Percentiles rank a stretch among this genome's conserved stretches.
Evolutionary conservation across 371 early-diverging fungal genomes (phyloP).

Genomic region (Saksenaea vasiformis): DNA sequence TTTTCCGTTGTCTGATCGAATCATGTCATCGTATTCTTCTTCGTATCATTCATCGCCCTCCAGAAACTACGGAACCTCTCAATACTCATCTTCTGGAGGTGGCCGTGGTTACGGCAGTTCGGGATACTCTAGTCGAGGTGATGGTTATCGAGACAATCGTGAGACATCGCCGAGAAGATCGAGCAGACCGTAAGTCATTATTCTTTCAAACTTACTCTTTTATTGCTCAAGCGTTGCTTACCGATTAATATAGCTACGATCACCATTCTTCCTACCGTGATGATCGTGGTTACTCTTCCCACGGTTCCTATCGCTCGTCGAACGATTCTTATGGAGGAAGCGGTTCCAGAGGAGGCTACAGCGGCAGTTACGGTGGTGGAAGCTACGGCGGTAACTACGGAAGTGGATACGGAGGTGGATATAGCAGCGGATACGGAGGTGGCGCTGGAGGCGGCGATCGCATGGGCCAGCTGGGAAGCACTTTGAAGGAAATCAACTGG

Average conservation of each 20-base stretch:
- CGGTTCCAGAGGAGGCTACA: slow-evolving; percentile 20
- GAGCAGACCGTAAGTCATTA: slow-evolving; percentile 33
- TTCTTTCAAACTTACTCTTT: neutral
- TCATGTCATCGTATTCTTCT: slow-evolving; percentile 21
- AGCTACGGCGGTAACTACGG: slow-evolving; percentile 24
- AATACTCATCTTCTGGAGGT: slow-evolving; percentile 18
- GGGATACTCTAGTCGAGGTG: slow-evolving; percentile 11
- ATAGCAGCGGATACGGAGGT: slow-evolving; percentile 42
- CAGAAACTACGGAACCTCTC: slow-evolving; percentile 12
- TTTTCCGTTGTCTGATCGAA: slow-evolving; percentile 6
- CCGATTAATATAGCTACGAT: slow-evolving; percentile 38
- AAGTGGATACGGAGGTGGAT: slow-evolving; percentile 33
- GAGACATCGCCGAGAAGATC: slow-evolving; percentile 44
- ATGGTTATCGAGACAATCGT: slow-evolving; percentile 37
- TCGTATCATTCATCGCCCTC: slow-evolving; percentile 16
- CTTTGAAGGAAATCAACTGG: slow-evolving; percentile 71
- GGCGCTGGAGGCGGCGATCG: slow-evolving; percentile 56
- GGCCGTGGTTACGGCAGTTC: slow-evolving; percentile 13
- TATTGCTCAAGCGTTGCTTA: neutral
- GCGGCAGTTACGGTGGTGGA: slow-evolving; percentile 31
- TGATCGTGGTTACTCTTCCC: slow-evolving; percentile 44
- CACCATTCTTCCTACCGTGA: slow-evolving; percentile 38
- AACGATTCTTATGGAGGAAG: slow-evolving; percentile 19
- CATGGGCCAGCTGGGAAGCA: slow-evolving; percentile 62
- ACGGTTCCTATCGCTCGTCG: slow-evolving; percentile 36